Percentiles rank a stretch among this genome's conserved stretches.
Evolutionary conservation across 768 basidiomycete genomes (phyloP).

Genomic region (Boletus reticuloceps): DNA sequence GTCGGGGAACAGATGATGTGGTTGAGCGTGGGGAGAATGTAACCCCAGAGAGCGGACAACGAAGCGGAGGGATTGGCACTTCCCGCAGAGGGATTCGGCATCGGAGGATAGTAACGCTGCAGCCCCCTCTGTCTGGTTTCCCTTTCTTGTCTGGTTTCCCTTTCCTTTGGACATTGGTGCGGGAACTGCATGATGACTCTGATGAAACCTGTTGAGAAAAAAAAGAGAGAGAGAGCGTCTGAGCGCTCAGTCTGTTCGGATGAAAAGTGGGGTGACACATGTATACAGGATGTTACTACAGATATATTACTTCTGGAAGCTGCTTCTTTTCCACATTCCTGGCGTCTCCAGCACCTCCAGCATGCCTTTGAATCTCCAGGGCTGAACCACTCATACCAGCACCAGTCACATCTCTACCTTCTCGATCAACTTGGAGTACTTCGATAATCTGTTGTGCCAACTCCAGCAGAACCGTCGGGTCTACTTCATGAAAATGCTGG

Average conservation of each 20-base stretch:
- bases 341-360: too few species aligned
- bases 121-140: constrained; percentile 20
- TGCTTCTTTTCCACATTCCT: too few species aligned
- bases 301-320: too few species aligned
- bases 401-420: too few species aligned
- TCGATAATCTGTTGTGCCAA: too few species aligned
- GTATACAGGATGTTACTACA: too few species aligned
- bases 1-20: constrained; percentile 73
- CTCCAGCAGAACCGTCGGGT: too few species aligned
- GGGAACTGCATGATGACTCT: neutral
- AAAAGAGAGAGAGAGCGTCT: neutral
- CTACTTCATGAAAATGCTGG: too few species aligned
- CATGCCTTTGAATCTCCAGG: too few species aligned
- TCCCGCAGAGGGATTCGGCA: constrained; percentile 55
- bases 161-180: constrained; percentile 21
- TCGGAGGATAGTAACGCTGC: constrained; percentile 29
- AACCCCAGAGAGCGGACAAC: constrained; percentile 69
- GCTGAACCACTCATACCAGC: too few species aligned
- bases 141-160: constrained; percentile 13
- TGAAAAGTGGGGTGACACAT: neutral
- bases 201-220: neutral
- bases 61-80: constrained; percentile 76
- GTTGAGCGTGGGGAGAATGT: constrained; percentile 69
- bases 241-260: constrained; percentile 4
- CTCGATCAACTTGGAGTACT: too few species aligned